phyloP scores from a whole-genome alignment of 352 stramenopile genomes.

The Pythium dissotocum region DNA sequence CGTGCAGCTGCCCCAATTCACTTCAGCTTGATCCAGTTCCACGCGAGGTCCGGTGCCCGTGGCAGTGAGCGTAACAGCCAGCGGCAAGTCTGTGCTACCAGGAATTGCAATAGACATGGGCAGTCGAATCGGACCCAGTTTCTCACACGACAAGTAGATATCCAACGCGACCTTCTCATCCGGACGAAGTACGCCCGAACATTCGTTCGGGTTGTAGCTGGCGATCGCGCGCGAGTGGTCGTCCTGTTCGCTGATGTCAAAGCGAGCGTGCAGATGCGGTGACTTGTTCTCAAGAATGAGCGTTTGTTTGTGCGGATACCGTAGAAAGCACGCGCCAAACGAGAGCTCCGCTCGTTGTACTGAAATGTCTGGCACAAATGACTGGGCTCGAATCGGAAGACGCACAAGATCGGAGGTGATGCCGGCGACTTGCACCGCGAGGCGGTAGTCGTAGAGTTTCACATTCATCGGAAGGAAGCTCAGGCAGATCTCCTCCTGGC shows the following conservation, averaged over 20 bases:
- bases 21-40: slow-evolving; percentile 70
- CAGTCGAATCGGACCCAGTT: slow-evolving; percentile 90
- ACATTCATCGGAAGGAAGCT: slow-evolving; percentile 87
- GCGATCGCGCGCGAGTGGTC: slow-evolving; percentile 84
- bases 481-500: slow-evolving; percentile 82
- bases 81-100: slow-evolving; percentile 87
- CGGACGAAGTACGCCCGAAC: slow-evolving; percentile 60
- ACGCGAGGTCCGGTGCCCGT: slow-evolving; percentile 86
- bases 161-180: slow-evolving; percentile 64
- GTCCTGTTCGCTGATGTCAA: slow-evolving; percentile 90
- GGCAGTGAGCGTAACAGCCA: slow-evolving; percentile 86
- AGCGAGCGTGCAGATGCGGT: slow-evolving; percentile 73
- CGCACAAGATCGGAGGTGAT: slow-evolving; percentile 90
- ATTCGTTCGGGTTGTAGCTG: slow-evolving; percentile 70
- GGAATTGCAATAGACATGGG: slow-evolving; percentile 85
- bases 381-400: slow-evolving; percentile 90
- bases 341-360: slow-evolving; percentile 74
- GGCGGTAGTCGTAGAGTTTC: slow-evolving; percentile 91
- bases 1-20: slow-evolving; percentile 90
- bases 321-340: slow-evolving; percentile 91
- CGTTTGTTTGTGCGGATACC: slow-evolving; percentile 89
- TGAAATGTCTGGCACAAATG: slow-evolving; percentile 78
- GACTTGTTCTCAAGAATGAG: slow-evolving; percentile 90
- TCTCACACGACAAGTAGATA: slow-evolving; percentile 87
- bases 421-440: slow-evolving; percentile 90